These are phyloP conservation scores for Rhodotorula kratochvilovae DNA, from an alignment of 768 basidiomycete species.

Conservation along the genomic window DNA sequence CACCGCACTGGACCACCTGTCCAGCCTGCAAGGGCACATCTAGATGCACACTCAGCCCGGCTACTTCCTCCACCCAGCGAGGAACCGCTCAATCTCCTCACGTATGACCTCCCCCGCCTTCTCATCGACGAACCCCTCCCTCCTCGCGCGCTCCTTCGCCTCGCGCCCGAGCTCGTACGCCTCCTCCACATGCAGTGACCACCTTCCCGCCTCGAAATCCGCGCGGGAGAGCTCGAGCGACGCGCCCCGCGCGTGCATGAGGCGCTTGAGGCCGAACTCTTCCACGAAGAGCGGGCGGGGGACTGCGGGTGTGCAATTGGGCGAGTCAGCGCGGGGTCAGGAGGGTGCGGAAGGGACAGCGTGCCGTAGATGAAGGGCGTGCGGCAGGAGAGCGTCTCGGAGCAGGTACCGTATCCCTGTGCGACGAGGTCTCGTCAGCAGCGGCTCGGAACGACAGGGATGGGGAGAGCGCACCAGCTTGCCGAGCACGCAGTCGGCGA, in stretches of 20 bases:
- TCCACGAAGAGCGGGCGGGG: constrained; percentile 75
- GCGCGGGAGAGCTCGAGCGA: constrained; percentile 65
- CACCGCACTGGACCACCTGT: no score
- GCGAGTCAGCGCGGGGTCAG: neutral
- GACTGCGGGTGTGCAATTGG: constrained; percentile 52
- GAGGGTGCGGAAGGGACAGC: constrained; percentile 12
- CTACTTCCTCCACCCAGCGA: constrained; percentile 1
- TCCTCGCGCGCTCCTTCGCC: constrained; percentile 49
- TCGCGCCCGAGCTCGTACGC: constrained; percentile 58
- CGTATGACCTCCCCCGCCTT: constrained; percentile 35
- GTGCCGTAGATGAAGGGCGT: constrained; percentile 74
- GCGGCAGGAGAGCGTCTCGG: constrained; percentile 69
- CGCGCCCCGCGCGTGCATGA: constrained; percentile 62
- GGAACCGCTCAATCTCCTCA: constrained; percentile 40
- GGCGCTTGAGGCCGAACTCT: constrained; percentile 66
- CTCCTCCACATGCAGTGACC: constrained; percentile 43
- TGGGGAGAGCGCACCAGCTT: constrained; percentile 56
- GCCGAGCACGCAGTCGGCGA: constrained; percentile 69
- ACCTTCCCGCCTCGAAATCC: constrained; percentile 42
- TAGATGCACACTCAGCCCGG: no score
- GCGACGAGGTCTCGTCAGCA: no score
- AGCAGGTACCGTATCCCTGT: constrained; percentile 77
- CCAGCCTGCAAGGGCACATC: no score
- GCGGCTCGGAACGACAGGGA: neutral
- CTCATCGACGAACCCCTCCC: constrained; percentile 24